Conservation (phyloP, 805 yeast species). For the Soucietia sequanensis region DNA sequence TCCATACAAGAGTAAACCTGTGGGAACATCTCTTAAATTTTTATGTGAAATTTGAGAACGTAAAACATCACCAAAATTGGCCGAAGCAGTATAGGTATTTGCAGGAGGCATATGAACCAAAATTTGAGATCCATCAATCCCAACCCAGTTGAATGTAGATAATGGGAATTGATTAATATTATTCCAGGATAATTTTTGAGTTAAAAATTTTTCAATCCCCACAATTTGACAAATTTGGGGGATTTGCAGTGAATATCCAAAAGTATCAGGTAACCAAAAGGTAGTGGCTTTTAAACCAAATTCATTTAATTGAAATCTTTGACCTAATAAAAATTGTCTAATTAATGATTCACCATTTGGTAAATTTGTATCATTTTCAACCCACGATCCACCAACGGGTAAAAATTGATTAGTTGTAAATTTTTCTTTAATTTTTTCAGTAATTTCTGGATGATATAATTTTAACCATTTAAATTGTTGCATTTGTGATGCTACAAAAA, state of each 20-base stretch:
- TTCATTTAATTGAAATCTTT: slow-evolving; percentile 73
- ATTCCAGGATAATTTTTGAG: slow-evolving; percentile 96
- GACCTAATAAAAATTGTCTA: slow-evolving; percentile 89
- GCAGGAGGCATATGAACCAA: slow-evolving; percentile 98
- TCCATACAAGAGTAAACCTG: slow-evolving; percentile 81
- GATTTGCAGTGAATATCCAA: slow-evolving; percentile 92
- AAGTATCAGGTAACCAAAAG: slow-evolving; percentile 97
- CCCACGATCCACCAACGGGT: slow-evolving; percentile 98
- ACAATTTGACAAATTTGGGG: slow-evolving; percentile 91
- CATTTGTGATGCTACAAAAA: slow-evolving; percentile 93
- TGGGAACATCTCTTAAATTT: slow-evolving; percentile 75
- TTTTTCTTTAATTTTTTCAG: slow-evolving; percentile 59
- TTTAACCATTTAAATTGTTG: slow-evolving; percentile 94
- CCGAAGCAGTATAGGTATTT: slow-evolving; percentile 90
- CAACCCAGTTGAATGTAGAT: slow-evolving; percentile 92
- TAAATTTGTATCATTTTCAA: slow-evolving; percentile 92
- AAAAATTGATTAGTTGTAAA: slow-evolving; percentile 72
- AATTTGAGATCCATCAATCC: slow-evolving; percentile 90
- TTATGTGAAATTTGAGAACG: slow-evolving; percentile 81
- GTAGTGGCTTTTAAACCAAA: slow-evolving; percentile 75
- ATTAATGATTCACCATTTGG: slow-evolving; percentile 92
- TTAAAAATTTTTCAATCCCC: slow-evolving; percentile 79
- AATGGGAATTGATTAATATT: slow-evolving; percentile 89
- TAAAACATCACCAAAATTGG: slow-evolving; percentile 89
- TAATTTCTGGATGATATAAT: slow-evolving; percentile 82